These are phyloP conservation scores for Pterocarpus macrocarpus DNA, from an alignment of 306 rosid genomes.

Conservation along the genomic window DNA sequence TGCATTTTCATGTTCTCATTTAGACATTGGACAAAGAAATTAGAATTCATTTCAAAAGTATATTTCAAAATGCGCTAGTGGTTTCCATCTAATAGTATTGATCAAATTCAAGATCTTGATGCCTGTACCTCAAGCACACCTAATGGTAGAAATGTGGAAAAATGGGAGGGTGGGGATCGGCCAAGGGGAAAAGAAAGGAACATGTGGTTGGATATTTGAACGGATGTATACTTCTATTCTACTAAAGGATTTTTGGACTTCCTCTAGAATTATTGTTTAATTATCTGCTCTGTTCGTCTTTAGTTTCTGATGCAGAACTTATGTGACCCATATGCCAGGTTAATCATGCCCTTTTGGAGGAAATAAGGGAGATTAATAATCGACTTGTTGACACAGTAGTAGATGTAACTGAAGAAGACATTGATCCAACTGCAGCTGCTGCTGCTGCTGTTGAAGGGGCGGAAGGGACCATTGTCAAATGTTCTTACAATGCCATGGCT, in stretches of 20 bases:
- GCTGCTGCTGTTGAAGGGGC: conserved; percentile 72
- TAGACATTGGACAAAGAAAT: background rate
- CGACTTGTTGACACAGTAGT: conserved; percentile 89
- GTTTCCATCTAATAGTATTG: conserved; percentile 5
- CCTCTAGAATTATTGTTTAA: background rate
- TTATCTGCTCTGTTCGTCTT: conserved; percentile 24
- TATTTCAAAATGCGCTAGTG: background rate
- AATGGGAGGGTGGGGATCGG: conserved; percentile 8
- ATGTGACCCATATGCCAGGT: conserved; percentile 64
- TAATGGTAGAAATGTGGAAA: background rate
- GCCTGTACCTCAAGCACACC: background rate
- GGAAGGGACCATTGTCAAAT: conserved; percentile 88
- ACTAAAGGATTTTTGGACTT: background rate
- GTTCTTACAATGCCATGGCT: conserved; percentile 88
- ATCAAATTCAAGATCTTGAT: conserved; percentile 26
- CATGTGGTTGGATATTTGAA: background rate
- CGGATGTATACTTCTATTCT: background rate
- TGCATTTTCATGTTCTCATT: conserved; percentile 17
- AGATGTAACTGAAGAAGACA: conserved; percentile 76
- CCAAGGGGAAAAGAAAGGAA: background rate
- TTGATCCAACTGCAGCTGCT: conserved; percentile 73
- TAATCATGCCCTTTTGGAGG: conserved; percentile 84
- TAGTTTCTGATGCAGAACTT: conserved; percentile 44
- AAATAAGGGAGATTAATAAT: conserved; percentile 82
- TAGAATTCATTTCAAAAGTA: conserved; percentile 8